Conservation (phyloP, 2,329 filamentous ascomycete genomes). For the Arthrobotrys sinensis region DNA sequence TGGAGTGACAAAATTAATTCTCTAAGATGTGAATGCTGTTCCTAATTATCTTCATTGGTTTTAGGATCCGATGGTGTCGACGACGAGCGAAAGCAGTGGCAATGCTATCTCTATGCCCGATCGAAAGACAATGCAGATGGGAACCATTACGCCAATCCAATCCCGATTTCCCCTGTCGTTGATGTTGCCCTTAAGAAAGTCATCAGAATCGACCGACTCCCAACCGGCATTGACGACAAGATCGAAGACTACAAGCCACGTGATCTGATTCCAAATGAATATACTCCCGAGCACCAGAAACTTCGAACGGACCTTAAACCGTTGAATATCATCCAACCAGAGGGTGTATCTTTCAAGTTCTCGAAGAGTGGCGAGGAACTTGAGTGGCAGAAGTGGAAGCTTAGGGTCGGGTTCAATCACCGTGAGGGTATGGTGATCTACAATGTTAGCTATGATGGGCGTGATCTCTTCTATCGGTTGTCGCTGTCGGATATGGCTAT, state of each 20-base stretch:
- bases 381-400: constrained; percentile 78
- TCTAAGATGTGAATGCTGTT: background rate
- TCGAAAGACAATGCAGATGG: constrained; percentile 75
- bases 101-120: constrained; percentile 78
- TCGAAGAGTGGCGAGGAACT: constrained; percentile 66
- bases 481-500: constrained; percentile 77
- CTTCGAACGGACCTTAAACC: constrained; percentile 77
- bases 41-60: background rate
- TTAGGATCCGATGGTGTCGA: constrained; percentile 72
- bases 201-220: constrained; percentile 78
- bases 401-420: constrained; percentile 75
- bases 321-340: constrained; percentile 76
- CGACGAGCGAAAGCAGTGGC: constrained; percentile 72
- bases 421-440: constrained; percentile 79
- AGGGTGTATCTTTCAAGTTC: constrained; percentile 75
- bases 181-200: constrained; percentile 76
- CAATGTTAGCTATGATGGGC: constrained; percentile 76
- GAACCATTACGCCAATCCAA: constrained; percentile 79
- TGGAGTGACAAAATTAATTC: constrained; percentile 3
- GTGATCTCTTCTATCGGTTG: constrained; percentile 78
- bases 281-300: constrained; percentile 76
- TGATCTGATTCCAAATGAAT: constrained; percentile 75
- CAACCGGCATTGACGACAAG: constrained; percentile 77
- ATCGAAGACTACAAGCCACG: constrained; percentile 72
- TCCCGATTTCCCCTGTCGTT: constrained; percentile 78